A percentile compares a stretch with the other conserved stretches of the same genome.
These are phyloP conservation scores for Vitis hybrid DNA, from an alignment of 177 flowering plant genomes.

Conservation along the genomic window DNA sequence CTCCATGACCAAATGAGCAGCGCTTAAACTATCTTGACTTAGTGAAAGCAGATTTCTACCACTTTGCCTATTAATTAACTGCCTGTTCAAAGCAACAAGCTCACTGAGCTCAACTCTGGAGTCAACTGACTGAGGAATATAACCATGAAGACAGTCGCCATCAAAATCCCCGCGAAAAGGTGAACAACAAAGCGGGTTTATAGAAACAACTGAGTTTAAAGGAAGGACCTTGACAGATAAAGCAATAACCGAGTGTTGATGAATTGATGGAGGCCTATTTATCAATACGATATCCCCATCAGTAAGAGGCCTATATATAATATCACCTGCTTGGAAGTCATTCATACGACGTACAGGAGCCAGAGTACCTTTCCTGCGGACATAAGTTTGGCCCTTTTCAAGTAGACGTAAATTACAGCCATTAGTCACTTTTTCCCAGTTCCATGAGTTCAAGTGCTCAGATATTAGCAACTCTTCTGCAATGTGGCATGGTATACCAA, in stretches of 20 bases:
- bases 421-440: slow-evolving; percentile 45
- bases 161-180: slow-evolving; percentile 96
- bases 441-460: slow-evolving; percentile 57
- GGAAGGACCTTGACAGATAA: slow-evolving; percentile 73
- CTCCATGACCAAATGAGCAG: slow-evolving; percentile 57
- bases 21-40: slow-evolving; percentile 82
- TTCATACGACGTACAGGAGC: slow-evolving; percentile 21
- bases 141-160: slow-evolving; percentile 95
- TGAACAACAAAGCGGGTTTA: slow-evolving; percentile 82
- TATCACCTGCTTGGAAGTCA: slow-evolving; percentile 57
- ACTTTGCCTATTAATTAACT: slow-evolving; percentile 69
- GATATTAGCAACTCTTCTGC: slow-evolving; percentile 61
- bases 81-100: slow-evolving; percentile 67
- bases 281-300: slow-evolving; percentile 83
- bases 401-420: slow-evolving; percentile 38
- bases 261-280: slow-evolving; percentile 94
- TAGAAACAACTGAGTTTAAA: slow-evolving; percentile 48
- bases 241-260: slow-evolving; percentile 83
- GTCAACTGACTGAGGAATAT: slow-evolving; percentile 76
- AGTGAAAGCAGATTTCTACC: slow-evolving; percentile 78
- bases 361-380: slow-evolving; percentile 46
- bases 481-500: slow-evolving; percentile 74
- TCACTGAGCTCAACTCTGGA: slow-evolving; percentile 78
- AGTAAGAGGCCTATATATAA: slow-evolving; percentile 49
- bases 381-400: slow-evolving; percentile 45